Evolutionary conservation across 352 stramenopile genomes (phyloP), one percentile per base, ranked within the genome.

Genomic region (Globisporangium rhizosaccharum): DNA sequence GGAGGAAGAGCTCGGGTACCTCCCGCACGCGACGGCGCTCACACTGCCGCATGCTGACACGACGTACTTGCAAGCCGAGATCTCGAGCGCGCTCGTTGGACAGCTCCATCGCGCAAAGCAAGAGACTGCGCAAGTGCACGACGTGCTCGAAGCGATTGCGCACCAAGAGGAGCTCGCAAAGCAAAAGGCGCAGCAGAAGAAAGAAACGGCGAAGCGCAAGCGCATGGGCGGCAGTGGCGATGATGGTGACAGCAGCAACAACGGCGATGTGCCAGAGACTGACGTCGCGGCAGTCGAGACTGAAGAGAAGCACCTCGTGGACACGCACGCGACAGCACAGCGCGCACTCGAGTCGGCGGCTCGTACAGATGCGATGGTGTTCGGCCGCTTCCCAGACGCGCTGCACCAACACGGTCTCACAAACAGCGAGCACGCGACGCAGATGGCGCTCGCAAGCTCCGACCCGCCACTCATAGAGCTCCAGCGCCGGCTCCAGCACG

Each of bases 1-100:
- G 82, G 85, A 94, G 53, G 83, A 94, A 70, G 79, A 88, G 25
- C 73, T 91, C 0, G 85, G 85, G 0, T 92, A 92, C 62, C 47
- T 90, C 0, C 71, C 67, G 33, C 82, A 90, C 28, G 23, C 51
- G 0, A 65, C 76, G 8, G 65, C 76, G 1, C 58, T 90, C 14
- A 45, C 66, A 5, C 63, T 82, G 30, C 70, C 74, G 1, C 71
- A 85, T 28, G 42, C 68, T 3, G 77, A 88, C 14, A 69, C 88
- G 28, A 65, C 66, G 0, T 90, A 89, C 44, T 57, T 92, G 6
- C 67, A 86, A 7, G 56, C 73, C 15, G 75, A 88, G 2, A 90
- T 94, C 23, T 83, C 84, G 4, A 90, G 81, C 39, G 76, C 70
- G 1, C 57, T 94, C 0, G 61, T 94, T 0, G 50, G 59, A 15